phyloP scores from a whole-genome alignment of 805 yeast species.

The Suhomyces pyralidae region DNA sequence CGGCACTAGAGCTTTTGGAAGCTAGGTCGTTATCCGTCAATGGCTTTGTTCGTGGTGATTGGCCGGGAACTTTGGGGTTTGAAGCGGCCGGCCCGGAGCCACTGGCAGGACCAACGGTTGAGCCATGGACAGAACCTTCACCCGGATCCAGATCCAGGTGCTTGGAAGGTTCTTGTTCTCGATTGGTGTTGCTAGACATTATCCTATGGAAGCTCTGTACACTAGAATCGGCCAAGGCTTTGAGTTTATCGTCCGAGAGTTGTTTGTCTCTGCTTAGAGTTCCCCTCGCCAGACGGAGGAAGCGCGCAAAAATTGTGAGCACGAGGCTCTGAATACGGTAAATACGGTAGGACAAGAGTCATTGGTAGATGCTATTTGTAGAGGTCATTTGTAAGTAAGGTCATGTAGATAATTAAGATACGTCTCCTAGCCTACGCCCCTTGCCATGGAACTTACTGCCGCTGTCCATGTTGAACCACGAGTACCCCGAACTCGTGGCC shows the following conservation, averaged over 20 bases:
- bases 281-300: not conserved
- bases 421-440: constrained; percentile 35
- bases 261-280: not conserved
- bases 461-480: constrained; percentile 12
- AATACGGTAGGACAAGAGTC: not conserved
- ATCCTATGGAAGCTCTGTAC: not conserved
- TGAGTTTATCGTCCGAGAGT: not conserved
- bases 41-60: not conserved
- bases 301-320: not conserved
- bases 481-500: constrained; percentile 6
- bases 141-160: not conserved
- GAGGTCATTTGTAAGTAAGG: not conserved
- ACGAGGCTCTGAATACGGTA: not conserved
- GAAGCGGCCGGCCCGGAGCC: not conserved
- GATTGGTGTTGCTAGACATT: not conserved
- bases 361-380: not conserved
- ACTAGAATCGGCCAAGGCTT: not conserved
- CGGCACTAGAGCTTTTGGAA: constrained; percentile 5
- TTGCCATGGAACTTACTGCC: constrained; percentile 27
- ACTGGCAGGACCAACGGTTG: not conserved
- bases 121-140: not conserved
- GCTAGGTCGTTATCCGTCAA: not conserved
- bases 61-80: not conserved
- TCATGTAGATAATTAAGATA: not conserved
- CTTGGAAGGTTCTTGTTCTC: not conserved